Conservation (phyloP, 257 asterid genomes). For the Linaria vulgaris region DNA sequence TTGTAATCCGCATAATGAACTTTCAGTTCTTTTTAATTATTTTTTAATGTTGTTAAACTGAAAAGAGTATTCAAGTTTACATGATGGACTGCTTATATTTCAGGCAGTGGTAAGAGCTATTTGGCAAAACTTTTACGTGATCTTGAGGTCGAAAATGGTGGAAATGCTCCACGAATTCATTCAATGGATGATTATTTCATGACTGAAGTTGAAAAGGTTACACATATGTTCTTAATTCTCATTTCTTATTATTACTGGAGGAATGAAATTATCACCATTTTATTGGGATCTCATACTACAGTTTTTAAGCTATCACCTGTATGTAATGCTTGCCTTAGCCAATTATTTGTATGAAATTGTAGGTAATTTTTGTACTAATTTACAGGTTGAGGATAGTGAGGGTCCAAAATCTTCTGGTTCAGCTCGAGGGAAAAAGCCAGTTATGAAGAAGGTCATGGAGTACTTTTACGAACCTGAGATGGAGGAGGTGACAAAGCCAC, state of each 20-base stretch:
- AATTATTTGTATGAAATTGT: constrained; percentile 16
- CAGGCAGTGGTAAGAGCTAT: constrained; percentile 99
- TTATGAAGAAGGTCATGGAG: constrained; percentile 72
- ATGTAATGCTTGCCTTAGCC: constrained; percentile 14
- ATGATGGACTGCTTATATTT: constrained; percentile 17
- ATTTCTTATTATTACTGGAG: constrained; percentile 7
- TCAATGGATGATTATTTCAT: constrained; percentile 98
- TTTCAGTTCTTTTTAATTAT: not conserved
- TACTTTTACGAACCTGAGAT: constrained; percentile 97
- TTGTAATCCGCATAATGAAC: not conserved
- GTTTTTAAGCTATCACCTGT: not conserved
- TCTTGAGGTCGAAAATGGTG: constrained; percentile 93
- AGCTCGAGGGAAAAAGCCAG: constrained; percentile 61
- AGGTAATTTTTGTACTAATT: constrained; percentile 23
- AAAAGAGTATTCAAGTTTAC: not conserved
- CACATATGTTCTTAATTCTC: constrained; percentile 20
- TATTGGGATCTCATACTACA: not conserved
- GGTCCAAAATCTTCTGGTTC: constrained; percentile 57
- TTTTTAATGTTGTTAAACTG: not conserved
- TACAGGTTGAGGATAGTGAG: constrained; percentile 73
- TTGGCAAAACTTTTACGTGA: constrained; percentile 87
- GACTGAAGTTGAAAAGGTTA: constrained; percentile 97
- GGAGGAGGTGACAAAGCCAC: constrained; percentile 75
- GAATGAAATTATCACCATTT: constrained; percentile 9
- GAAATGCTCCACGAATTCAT: constrained; percentile 84